Evolutionary conservation across 2,329 filamentous ascomycete genomes (phyloP), one percentile per base, ranked within the genome.

Genomic region (Neofusicoccum parvum): DNA sequence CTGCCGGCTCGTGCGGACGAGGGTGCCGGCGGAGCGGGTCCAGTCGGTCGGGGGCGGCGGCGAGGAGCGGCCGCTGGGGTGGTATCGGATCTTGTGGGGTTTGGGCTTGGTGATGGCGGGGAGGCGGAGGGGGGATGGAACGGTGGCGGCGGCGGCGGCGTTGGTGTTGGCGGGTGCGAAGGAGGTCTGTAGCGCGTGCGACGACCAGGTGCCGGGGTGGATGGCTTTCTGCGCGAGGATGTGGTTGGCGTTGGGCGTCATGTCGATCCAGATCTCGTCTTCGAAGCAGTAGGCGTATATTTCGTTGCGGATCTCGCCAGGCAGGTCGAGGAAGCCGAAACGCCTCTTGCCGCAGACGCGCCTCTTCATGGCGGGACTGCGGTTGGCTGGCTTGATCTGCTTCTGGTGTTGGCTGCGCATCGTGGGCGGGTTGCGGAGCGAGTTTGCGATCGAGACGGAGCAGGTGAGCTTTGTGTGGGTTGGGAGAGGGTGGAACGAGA

Each of bases 221-320:
- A 7, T 67, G 34, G 34, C 50, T 67, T 4, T 49, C 2, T 59
- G 45, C 7, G 36, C 67, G 32, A 54, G 51, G 5, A 45, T 45
- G 23, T 74, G 65, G 12, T 65, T 45, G 36, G 54, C 45, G 12
- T 62, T 67, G 65, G 46, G 69, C 68, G 10, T 67, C 70, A 39
- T 76, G 66, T 64, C 76, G 74, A 64, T 72, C 73, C 37, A 67
- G 69, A 56, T 71, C 70, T 51, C 66, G 65, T n/a, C 72, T 54
- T 41, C 68, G 53, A 77, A 77, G 69, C 74, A 76, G 69, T 71
- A 73, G 9, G 60, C 65, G 70, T 84, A 87, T 56, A 87, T 83
- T 1, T 74, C 70, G 66, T 77, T 76, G 64, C 85, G 81, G 14
- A 87, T 69, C 70, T 87, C 85, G 15, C 79, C 78, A 0, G 85